Base-by-base conservation (phyloP, 208 protist species). In the Phytomonas francai region DNA sequence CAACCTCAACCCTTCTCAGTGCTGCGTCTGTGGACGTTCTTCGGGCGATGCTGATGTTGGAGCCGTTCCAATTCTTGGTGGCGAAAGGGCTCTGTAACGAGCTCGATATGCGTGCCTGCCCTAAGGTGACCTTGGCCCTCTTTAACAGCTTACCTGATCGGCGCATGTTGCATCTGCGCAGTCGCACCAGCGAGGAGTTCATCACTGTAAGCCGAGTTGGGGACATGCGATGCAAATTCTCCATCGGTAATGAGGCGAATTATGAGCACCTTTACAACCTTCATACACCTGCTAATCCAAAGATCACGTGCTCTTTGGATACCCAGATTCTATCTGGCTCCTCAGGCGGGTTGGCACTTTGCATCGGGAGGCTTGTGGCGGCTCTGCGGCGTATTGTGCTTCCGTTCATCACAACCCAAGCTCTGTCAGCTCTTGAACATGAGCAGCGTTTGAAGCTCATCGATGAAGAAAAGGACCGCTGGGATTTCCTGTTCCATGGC, bases 231-330 rank as follows among this genome's bases (percentile, higher is more conserved):
- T 93, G 80, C 70, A 94, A 92, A 68, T 90, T 92, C 77, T 80
- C 79, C 42, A 63, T 88, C 30, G 86, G 80, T 28, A 81, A 80
- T 54, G 78, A 83, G 57, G 70, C 81, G 0, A 84, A 87, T 68
- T 93, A 88, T 67, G 91, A 92, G 62, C 74, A 93, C 74, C 66
- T 90, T 32, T 85, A 82, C 75, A 94, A 93, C 73, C 81, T 96
- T 68, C 87, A 87, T 59, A 80, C 78, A 9, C 80, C 87, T 1
- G 74, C 84, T 4, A 80, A 77, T 68, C 74, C 83, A n/a, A 68
- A 69, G 39, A 88, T 89, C 57, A 74, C 65, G 49, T 84, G 84
- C 59, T 77, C 76, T 29, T 85, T 96, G 67, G 78, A 87, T 65
- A 64, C 68, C 16, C 65, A 69, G 25, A 61, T 77, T 19, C 68